A percentile compares a stretch with the other conserved stretches of the same genome.
phyloP scores from a whole-genome alignment of 78 protist genomes.

The Acrasis kona region DNA sequence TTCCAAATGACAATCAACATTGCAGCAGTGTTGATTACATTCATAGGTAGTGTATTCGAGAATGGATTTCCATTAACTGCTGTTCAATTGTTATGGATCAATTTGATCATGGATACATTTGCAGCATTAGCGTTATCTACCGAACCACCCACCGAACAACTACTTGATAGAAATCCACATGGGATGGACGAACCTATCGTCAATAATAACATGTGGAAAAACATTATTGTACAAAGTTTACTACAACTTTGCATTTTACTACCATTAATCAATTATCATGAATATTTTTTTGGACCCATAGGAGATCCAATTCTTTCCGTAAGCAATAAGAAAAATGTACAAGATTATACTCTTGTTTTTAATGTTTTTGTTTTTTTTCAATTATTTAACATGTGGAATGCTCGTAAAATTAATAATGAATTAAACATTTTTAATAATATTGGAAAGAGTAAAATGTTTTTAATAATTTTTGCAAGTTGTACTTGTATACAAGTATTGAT shows the following conservation, averaged over 20 bases:
- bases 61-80: constrained; percentile 62
- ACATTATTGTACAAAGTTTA: constrained; percentile 43
- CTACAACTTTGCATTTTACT: constrained; percentile 28
- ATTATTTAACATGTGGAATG: constrained; percentile 70
- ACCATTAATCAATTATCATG: constrained; percentile 19
- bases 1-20: constrained; percentile 75
- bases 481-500: not conserved
- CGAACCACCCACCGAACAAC: constrained; percentile 58
- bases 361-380: constrained; percentile 63
- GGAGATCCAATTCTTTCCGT: not conserved
- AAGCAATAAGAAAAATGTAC: not conserved
- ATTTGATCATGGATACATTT: constrained; percentile 80
- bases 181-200: not conserved
- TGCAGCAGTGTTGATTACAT: constrained; percentile 52
- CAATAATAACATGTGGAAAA: constrained; percentile 39
- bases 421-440: too few species aligned
- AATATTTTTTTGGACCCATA: constrained; percentile 4
- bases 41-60: too few species aligned
- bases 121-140: constrained; percentile 85
- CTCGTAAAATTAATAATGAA: constrained; percentile 26
- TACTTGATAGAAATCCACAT: constrained; percentile 19
- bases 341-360: constrained; percentile 63
- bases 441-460: not conserved
- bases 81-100: constrained; percentile 84
- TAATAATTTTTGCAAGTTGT: not conserved